Percentiles rank a stretch among this genome's conserved stretches.
Evolutionary conservation across 1,284 basidiomycete species (phyloP).

Genomic region (Austropuccinia psidii): DNA sequence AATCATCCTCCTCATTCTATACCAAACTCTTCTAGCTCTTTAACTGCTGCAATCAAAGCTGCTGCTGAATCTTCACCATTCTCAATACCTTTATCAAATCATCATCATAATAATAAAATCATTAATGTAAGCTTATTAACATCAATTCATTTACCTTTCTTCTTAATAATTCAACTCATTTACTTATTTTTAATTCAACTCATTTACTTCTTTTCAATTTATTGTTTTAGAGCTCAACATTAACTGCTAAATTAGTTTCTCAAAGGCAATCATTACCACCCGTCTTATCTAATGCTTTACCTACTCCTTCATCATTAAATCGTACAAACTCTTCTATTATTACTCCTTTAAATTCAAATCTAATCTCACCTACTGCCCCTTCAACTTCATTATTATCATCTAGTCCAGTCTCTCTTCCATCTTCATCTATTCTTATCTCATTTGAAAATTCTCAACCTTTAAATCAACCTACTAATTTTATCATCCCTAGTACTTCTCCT

Average conservation of each 20-base stretch:
- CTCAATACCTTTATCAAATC: neutral
- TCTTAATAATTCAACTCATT: neutral
- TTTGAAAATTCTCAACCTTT: neutral
- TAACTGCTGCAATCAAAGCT: slow-evolving; percentile 25
- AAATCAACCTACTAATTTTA: neutral
- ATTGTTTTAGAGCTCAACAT: slow-evolving; percentile 25
- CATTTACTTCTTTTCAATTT: neutral
- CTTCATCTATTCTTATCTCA: slow-evolving; percentile 32
- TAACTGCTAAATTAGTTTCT: slow-evolving; percentile 31
- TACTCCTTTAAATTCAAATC: neutral
- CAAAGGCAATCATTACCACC: slow-evolving; percentile 31
- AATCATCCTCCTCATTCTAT: neutral
- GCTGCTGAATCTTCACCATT: slow-evolving; percentile 30
- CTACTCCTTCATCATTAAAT: neutral
- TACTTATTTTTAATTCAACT: neutral
- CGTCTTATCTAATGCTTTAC: slow-evolving; percentile 25
- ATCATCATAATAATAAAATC: neutral
- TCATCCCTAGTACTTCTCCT: neutral
- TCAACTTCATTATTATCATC: slow-evolving; percentile 6
- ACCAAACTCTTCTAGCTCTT: neutral
- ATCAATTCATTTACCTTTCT: neutral
- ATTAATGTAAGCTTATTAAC: neutral
- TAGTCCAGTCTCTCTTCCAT: slow-evolving; percentile 25
- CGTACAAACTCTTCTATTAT: neutral
- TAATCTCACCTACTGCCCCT: neutral